phyloP scores from a whole-genome alignment of 345 rosid species.

The Salix koriyanagi region DNA sequence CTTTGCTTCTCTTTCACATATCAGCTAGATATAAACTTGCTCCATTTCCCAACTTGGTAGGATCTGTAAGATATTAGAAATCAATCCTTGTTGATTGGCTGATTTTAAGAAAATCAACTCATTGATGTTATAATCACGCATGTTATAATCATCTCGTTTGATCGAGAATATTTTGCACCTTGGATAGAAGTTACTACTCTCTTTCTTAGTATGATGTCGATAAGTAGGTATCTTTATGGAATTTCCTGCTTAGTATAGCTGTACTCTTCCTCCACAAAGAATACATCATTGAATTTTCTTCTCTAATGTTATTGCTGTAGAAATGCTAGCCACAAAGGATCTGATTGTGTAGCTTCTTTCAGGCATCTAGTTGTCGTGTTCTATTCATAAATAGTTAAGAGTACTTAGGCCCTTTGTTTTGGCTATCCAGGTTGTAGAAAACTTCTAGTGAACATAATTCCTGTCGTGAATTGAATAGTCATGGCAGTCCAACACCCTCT shows the following conservation, averaged over 20 bases:
- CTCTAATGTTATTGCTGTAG: neutral
- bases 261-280: neutral
- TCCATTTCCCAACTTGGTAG: neutral
- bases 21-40: neutral
- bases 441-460: neutral
- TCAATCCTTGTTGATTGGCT: neutral
- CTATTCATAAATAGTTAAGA: neutral
- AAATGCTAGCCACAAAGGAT: neutral
- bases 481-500: constrained; percentile 34
- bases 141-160: neutral
- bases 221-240: neutral
- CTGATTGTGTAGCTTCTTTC: neutral
- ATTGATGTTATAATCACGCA: neutral
- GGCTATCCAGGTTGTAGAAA: neutral
- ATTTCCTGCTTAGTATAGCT: neutral
- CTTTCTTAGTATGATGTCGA: neutral
- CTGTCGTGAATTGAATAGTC: constrained; percentile 3
- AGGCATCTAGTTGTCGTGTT: neutral
- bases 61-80: neutral
- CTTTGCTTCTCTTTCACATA: neutral
- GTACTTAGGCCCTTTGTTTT: neutral
- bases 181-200: neutral
- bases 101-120: neutral
- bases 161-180: neutral
- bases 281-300: neutral